Conservation (phyloP, 768 basidiomycete genomes). For the Mycena metata region DNA sequence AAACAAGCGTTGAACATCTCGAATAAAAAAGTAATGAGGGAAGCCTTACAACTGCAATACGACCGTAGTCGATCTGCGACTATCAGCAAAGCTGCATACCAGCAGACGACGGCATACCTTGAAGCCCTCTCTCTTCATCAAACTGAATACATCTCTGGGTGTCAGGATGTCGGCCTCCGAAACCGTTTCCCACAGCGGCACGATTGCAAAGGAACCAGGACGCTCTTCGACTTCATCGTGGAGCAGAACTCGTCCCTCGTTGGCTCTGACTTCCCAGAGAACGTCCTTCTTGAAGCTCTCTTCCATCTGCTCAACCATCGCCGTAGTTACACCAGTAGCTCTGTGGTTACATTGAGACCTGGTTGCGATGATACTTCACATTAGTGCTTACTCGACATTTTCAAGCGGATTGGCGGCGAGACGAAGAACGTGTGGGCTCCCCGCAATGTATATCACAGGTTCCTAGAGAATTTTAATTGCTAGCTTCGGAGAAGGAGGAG, state of each 20-base stretch:
- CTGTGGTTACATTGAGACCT: constrained; percentile 53
- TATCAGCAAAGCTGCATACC: not conserved
- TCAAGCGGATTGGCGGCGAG: constrained; percentile 89
- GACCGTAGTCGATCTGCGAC: constrained; percentile 82
- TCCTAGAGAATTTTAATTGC: constrained; percentile 63
- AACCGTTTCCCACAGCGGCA: constrained; percentile 95
- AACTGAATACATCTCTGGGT: constrained; percentile 83
- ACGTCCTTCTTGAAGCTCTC: constrained; percentile 89
- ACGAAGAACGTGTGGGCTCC: constrained; percentile 91
- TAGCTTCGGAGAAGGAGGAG: not conserved
- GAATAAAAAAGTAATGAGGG: not conserved
- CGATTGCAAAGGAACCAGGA: constrained; percentile 89
- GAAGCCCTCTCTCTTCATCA: constrained; percentile 83
- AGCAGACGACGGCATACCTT: constrained; percentile 58
- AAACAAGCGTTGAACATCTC: constrained; percentile 17
- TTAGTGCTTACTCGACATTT: constrained; percentile 88
- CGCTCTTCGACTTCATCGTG: constrained; percentile 97
- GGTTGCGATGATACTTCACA: not conserved
- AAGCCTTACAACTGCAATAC: constrained; percentile 87
- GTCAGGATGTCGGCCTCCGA: constrained; percentile 88
- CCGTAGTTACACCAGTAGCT: constrained; percentile 93
- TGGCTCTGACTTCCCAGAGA: constrained; percentile 79
- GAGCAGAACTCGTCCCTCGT: constrained; percentile 84
- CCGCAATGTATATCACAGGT: constrained; percentile 92
- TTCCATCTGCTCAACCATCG: constrained; percentile 94